phyloP scores from a whole-genome alignment of 2,329 filamentous ascomycete genomes.

The Fusarium subglutinans region DNA sequence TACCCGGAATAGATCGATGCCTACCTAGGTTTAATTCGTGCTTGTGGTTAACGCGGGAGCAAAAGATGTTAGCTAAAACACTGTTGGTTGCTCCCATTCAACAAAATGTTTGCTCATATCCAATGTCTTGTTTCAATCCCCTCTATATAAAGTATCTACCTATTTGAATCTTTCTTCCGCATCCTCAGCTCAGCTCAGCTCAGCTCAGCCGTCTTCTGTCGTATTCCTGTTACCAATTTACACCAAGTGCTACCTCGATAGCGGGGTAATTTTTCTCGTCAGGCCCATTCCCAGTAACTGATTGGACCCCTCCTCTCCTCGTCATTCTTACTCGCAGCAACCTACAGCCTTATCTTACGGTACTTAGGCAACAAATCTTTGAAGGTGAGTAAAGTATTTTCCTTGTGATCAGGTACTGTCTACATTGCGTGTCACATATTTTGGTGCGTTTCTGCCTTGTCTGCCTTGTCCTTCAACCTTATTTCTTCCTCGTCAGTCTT shows the following conservation, averaged over 20 bases:
- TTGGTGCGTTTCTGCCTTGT: constrained; percentile 28
- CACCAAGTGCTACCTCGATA: constrained; percentile 28
- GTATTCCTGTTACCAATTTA: constrained; percentile 8
- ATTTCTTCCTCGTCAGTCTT: background rate
- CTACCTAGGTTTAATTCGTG: background rate
- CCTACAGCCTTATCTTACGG: constrained; percentile 16
- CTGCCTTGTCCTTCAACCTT: constrained; percentile 14
- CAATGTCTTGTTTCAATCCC: background rate
- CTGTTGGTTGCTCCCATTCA: background rate
- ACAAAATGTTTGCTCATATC: background rate
- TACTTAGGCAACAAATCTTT: constrained; percentile 34
- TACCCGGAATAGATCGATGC: constrained; percentile 6
- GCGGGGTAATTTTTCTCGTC: constrained; percentile 40
- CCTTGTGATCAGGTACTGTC: constrained; percentile 30
- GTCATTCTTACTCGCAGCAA: constrained; percentile 37
- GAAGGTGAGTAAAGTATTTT: constrained; percentile 39
- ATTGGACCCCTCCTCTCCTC: constrained; percentile 41
- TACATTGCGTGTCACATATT: constrained; percentile 22
- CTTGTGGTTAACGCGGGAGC: background rate
- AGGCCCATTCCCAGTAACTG: constrained; percentile 30
- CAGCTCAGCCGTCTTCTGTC: background rate
- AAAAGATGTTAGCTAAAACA: background rate
- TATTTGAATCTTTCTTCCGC: background rate
- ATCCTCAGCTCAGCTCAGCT: background rate
- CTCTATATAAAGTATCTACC: background rate